These are phyloP conservation scores for Penstemon davidsonii DNA, from an alignment of 257 asterid species.

Conservation along the genomic window DNA sequence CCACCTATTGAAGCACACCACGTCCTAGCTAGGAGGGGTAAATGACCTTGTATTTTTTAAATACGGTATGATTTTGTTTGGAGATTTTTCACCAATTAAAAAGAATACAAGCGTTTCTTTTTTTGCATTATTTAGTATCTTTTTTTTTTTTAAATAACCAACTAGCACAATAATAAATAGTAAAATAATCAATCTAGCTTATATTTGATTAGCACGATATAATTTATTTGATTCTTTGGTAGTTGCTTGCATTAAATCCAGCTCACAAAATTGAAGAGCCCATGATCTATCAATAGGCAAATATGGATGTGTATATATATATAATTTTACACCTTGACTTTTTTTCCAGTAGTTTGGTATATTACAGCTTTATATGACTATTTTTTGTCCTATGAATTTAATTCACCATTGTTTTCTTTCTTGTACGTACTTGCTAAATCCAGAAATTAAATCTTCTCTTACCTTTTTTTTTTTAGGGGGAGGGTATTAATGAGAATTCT, in stretches of 20 bases:
- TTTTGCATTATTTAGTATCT: not conserved
- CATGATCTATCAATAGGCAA: not conserved
- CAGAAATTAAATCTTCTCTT: no score
- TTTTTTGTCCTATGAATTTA: no score
- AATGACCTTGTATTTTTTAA: no score
- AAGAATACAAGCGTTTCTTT: no score
- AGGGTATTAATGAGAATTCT: no score
- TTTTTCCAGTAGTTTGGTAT: not conserved
- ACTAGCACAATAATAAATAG: not conserved
- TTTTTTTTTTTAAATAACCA: not conserved
- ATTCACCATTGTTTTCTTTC: no score
- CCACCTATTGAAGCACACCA: no score
- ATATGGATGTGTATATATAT: conserved; percentile 4
- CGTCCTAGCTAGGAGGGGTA: no score
- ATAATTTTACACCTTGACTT: not conserved
- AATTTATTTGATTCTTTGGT: not conserved
- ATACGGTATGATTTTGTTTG: no score
- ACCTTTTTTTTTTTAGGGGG: no score
- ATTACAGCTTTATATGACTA: not conserved
- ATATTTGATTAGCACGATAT: conserved; percentile 2
- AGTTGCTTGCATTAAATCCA: not conserved
- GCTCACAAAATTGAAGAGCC: conserved; percentile 4
- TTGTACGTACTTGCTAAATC: no score
- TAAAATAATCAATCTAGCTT: not conserved
- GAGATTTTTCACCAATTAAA: no score